Evolutionary conservation across 257 asterid species (phyloP).

Genomic region (Penstemon barbatus): DNA sequence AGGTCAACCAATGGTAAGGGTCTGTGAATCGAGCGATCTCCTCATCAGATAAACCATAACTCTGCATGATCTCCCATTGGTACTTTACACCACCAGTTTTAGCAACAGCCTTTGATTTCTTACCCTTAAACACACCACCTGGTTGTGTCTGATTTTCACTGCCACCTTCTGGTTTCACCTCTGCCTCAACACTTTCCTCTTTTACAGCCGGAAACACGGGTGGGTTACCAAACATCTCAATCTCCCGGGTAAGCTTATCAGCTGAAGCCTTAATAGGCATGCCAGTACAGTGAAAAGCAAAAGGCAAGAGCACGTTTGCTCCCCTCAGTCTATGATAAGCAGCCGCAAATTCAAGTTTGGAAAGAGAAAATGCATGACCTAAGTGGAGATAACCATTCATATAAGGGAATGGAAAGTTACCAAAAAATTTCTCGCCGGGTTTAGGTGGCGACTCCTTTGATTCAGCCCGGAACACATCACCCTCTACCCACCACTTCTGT

Average conservation of each 20-base stretch:
- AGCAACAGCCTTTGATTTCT: constrained; percentile 86
- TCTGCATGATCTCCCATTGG: constrained; percentile 96
- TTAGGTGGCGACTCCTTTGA: constrained; percentile 59
- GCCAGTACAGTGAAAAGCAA: constrained; percentile 91
- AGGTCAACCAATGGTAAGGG: constrained; percentile 79
- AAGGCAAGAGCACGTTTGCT: constrained; percentile 82
- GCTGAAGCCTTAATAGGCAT: constrained; percentile 98
- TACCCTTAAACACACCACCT: constrained; percentile 81
- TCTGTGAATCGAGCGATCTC: constrained; percentile 70
- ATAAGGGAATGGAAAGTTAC: constrained; percentile 90
- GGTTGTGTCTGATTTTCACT: constrained; percentile 52
- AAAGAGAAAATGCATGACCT: constrained; percentile 89
- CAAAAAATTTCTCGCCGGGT: constrained; percentile 81
- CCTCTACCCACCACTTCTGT: constrained; percentile 73
- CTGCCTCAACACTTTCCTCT: constrained; percentile 53
- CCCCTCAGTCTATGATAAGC: constrained; percentile 89
- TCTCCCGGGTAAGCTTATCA: constrained; percentile 75
- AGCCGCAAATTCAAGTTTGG: constrained; percentile 90
- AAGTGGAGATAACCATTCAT: constrained; percentile 92
- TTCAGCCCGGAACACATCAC: constrained; percentile 71
- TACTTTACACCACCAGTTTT: constrained; percentile 68
- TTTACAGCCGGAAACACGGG: constrained; percentile 67
- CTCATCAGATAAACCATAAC: constrained; percentile 72
- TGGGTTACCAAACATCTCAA: constrained; percentile 73
- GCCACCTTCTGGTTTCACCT: constrained; percentile 48